Percentiles rank a stretch among this genome's conserved stretches.
Evolutionary conservation across 2,329 filamentous ascomycete species (phyloP).

Genomic region (Pseudopyricularia javanii): DNA sequence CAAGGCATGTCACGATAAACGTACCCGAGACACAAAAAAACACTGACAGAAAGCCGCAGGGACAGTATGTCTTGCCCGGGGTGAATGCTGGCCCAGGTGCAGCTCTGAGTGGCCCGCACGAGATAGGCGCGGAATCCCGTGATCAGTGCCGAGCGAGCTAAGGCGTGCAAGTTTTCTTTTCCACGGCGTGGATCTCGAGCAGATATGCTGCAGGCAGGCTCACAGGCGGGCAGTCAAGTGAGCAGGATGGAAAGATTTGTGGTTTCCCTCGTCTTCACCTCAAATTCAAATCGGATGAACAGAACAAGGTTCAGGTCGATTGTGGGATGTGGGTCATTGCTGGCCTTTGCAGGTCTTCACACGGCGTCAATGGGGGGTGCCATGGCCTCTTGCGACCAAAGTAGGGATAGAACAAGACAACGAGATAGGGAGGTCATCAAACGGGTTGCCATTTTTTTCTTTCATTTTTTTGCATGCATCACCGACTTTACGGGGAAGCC

Average conservation of each 20-base stretch:
- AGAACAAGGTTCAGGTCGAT: no score
- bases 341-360: no score
- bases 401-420: no score
- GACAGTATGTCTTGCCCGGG: neutral
- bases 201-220: neutral
- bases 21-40: neutral
- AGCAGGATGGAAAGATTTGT: no score
- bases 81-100: neutral
- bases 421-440: no score
- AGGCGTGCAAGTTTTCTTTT: neutral
- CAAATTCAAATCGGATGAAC: no score
- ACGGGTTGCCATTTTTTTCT: no score
- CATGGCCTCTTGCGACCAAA: no score
- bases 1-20: neutral
- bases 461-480: no score
- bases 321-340: no score
- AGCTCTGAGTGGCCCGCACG: neutral
- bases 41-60: neutral
- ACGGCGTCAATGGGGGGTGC: no score
- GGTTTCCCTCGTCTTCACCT: no score
- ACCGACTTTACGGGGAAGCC: neutral
- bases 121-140: conserved; percentile 3
- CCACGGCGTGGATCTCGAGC: neutral
- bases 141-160: neutral
- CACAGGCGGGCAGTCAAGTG: neutral